Evolutionary conservation across 2,329 filamentous ascomycete species (phyloP).

Genomic region (Truncatella angustata): DNA sequence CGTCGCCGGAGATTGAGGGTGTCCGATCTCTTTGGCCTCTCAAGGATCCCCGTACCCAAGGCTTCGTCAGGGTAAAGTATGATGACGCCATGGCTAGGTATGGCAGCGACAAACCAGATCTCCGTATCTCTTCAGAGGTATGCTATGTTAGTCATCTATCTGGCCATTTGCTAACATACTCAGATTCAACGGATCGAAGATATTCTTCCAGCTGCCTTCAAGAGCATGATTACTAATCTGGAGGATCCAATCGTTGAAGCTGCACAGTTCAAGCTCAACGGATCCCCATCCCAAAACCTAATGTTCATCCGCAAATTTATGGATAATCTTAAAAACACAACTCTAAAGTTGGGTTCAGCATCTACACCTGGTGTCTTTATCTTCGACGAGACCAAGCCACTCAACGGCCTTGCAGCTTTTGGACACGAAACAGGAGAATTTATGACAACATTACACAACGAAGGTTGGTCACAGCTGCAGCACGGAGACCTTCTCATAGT

Average conservation of each 20-base stretch:
- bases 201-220: constrained; percentile 61
- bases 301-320: constrained; percentile 62
- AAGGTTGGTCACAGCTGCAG: constrained; percentile 39
- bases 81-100: constrained; percentile 74
- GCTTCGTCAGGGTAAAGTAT: constrained; percentile 49
- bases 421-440: constrained; percentile 22
- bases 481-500: constrained; percentile 79
- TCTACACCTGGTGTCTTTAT: constrained; percentile 81
- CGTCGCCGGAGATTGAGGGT: background rate
- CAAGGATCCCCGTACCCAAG: background rate
- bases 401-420: constrained; percentile 66
- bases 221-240: constrained; percentile 72
- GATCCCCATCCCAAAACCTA: constrained; percentile 40
- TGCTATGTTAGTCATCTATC: constrained; percentile 16
- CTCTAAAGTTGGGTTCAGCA: constrained; percentile 63
- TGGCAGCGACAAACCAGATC: constrained; percentile 90
- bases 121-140: constrained; percentile 69
- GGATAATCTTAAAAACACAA: constrained; percentile 56
- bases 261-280: constrained; percentile 62
- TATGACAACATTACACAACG: constrained; percentile 19
- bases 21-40: background rate
- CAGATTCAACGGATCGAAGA: constrained; percentile 67
- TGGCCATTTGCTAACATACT: constrained; percentile 21
- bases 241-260: constrained; percentile 70
- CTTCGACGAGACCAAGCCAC: constrained; percentile 69